Percentiles rank a stretch among this genome's conserved stretches.
These are phyloP conservation scores for Avena eriantha DNA, from an alignment of 176 grass and related monocot species.

Conservation along the genomic window DNA sequence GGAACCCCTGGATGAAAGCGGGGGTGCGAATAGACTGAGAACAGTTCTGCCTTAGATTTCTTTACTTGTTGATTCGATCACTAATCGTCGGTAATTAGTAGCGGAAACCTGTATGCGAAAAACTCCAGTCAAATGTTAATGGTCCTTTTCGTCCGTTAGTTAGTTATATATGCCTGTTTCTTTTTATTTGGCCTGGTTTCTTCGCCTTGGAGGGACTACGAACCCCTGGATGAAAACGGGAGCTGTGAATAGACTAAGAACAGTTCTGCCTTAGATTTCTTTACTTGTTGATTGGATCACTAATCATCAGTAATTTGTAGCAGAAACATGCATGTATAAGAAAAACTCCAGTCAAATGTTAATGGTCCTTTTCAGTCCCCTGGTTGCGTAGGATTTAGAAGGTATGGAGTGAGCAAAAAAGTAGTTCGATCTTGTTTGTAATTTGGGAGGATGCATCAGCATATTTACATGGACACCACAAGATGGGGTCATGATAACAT, in stretches of 20 bases:
- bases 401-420: background rate
- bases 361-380: background rate
- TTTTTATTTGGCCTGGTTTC: background rate
- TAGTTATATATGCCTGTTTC: background rate
- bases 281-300: background rate
- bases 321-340: background rate
- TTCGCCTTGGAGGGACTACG: background rate
- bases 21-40: background rate
- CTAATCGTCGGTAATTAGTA: too few species aligned
- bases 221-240: background rate
- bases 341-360: background rate
- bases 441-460: background rate
- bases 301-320: background rate
- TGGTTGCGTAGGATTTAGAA: background rate
- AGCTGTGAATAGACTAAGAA: background rate
- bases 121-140: too few species aligned
- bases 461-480: constrained; percentile 10
- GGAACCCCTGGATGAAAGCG: background rate
- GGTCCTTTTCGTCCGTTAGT: constrained; percentile 14
- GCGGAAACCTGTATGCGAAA: too few species aligned
- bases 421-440: background rate
- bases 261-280: background rate
- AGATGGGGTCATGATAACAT: background rate
- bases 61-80: background rate
- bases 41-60: background rate